Conservation (phyloP, 2,329 filamentous ascomycete genomes). For the Ophiostoma populinum region DNA sequence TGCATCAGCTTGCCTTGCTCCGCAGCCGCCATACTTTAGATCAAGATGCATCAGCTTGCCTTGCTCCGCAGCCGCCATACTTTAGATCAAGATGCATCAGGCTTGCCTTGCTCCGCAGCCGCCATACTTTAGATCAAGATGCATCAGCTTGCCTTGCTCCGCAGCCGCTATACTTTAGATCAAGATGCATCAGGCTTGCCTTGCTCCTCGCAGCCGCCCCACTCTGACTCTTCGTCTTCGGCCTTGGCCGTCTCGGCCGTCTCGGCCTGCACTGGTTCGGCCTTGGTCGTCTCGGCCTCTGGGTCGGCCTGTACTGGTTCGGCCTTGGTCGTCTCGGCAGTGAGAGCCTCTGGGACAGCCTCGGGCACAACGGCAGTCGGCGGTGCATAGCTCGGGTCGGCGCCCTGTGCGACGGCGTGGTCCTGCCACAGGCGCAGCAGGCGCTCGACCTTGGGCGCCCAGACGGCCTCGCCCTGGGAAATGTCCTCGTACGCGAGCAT, state of each 20-base stretch:
- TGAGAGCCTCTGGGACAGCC: background rate
- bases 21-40: too few relatives aligned
- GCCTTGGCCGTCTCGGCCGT: background rate
- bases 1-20: too few relatives aligned
- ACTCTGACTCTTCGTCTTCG: background rate
- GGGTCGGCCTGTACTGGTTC: background rate
- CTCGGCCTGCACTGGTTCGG: too few relatives aligned
- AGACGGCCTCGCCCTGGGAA: slow-evolving; percentile 57
- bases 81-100: too few relatives aligned
- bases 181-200: background rate
- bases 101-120: too few relatives aligned
- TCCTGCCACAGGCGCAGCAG: slow-evolving; percentile 26
- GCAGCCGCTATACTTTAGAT: background rate
- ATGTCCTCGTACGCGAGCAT: slow-evolving; percentile 68
- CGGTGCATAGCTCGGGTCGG: too few relatives aligned
- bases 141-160: background rate
- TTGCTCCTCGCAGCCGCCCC: background rate
- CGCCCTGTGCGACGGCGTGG: slow-evolving; percentile 5
- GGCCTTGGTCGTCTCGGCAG: background rate
- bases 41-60: too few relatives aligned
- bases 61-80: too few relatives aligned
- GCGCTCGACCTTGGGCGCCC: slow-evolving; percentile 55
- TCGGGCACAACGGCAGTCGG: too few relatives aligned
- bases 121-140: background rate
- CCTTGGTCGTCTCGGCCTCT: background rate